Evolutionary conservation across 768 basidiomycete species (phyloP), one percentile per base, ranked within the genome.

Genomic region (Collybia nuda): DNA sequence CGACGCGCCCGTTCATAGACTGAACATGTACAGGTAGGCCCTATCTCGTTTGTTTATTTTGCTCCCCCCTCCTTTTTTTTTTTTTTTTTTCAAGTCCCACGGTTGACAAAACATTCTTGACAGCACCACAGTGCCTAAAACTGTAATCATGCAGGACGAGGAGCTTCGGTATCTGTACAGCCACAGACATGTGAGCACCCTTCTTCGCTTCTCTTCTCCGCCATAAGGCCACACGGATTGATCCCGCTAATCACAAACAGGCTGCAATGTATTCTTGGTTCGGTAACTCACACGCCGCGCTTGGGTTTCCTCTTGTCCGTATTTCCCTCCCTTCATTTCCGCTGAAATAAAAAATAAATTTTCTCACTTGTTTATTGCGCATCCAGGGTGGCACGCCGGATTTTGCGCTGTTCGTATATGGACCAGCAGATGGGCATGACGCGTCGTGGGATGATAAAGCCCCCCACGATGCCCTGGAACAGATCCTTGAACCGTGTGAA

Each of bases 11-110:
- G 0, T 54, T 55, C n/a, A 52, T 55, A 47, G 44, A 58, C 44
- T 65, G 54, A 61, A 73, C 36, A 66, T 81, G 53, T 83, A 79
- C 55, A 75, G 72, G 79, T 79, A 44, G 42, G 61, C 50, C 23
- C 40, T n/a, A 12, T n/a, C 28, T 15, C 48, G 29, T 6, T 32
- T 26, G 19, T 48, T 4, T n/a, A n/a, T n/a, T n/a, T n/a, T n/a
- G n/a, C n/a, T n/a, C n/a, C n/a, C n/a, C n/a, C n/a, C n/a, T n/a
- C n/a, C n/a, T n/a, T n/a, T n/a, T n/a, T n/a, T n/a, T n/a, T n/a
- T n/a, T n/a, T n/a, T n/a, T n/a, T n/a, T n/a, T n/a, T n/a, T n/a
- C n/a, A n/a, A 11, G 17, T 15, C 43, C 12, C 32, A 32, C 32
- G 32, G 32, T 14, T 32, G 32, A 32, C 32, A 32, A 32, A 14